Conservation (phyloP, 2,329 filamentous ascomycete species). For the Calonectria pseudoturangicola region DNA sequence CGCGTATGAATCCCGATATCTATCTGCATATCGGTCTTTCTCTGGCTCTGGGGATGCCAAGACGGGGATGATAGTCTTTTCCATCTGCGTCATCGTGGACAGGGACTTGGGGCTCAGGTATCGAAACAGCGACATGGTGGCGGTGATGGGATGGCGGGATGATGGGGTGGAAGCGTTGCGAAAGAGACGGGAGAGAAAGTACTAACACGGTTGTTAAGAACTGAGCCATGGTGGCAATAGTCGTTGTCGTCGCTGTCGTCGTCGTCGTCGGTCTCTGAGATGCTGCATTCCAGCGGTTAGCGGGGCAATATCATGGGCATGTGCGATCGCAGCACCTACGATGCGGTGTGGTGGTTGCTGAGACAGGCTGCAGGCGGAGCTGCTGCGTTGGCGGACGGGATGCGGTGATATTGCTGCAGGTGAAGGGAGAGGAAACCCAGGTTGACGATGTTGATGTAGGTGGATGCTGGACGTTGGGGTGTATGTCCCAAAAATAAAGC, state of each 20-base stretch:
- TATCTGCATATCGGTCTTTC: not conserved
- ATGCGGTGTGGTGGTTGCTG: slow-evolving; percentile 38
- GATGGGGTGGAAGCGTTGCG: slow-evolving; percentile 1
- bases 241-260: slow-evolving; percentile 39
- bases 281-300: slow-evolving; percentile 65
- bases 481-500: slow-evolving; percentile 25
- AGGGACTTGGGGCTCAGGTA: slow-evolving; percentile 60
- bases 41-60: slow-evolving; percentile 45
- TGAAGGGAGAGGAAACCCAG: not conserved
- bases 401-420: slow-evolving; percentile 23
- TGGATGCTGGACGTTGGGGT: slow-evolving; percentile 17
- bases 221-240: slow-evolving; percentile 60
- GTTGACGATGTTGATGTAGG: slow-evolving; percentile 15
- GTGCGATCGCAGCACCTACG: slow-evolving; percentile 40
- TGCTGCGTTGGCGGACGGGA: slow-evolving; percentile 15
- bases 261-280: slow-evolving; percentile 36
- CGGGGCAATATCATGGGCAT: slow-evolving; percentile 58
- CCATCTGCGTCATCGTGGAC: slow-evolving; percentile 56
- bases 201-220: slow-evolving; percentile 67
- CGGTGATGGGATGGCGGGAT: slow-evolving; percentile 27
- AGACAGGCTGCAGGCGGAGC: slow-evolving; percentile 40
- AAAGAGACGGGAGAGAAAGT: not conserved
- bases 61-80: slow-evolving; percentile 58
- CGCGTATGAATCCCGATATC: not conserved
- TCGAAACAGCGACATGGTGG: slow-evolving; percentile 54